Base-by-base conservation (phyloP, 257 asterid genomes). In the Oldenlandia corymbosa region DNA sequence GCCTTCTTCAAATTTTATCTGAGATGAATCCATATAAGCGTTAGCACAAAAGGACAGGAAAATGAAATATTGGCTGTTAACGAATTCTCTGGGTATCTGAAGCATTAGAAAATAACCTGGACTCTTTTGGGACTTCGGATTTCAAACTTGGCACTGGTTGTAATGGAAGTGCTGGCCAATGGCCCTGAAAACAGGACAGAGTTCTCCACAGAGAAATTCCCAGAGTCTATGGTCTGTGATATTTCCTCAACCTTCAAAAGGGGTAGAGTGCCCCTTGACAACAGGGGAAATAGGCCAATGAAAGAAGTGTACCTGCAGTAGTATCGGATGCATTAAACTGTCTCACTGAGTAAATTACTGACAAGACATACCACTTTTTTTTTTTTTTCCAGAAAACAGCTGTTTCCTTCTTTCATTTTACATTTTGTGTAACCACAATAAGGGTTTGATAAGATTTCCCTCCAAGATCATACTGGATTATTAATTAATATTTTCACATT, bases 101-200 rank as follows among this genome's bases (percentile, higher is more conserved):
- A 39, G 16, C 42, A 30, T 7, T 7, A 43, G 57, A 27, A 47
- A 63, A 42, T 63, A 26, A 90, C 99, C 95, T 92, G 97, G 72
- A 92, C 96, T 12, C 99, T 86, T 53, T 87, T 87, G 45, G 99
- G 99, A 73, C 97, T 92, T 66, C 91, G 80, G 75, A 92, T 88
- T 82, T 92, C 99, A 39, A 85, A 92, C 76, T 87, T 92, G 53
- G 99, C 95, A 27, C 75, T 92, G 73, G 95, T 85, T 6, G 80
- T 73, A 63, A 92, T 67, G 13, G 91, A 75, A 80, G 97, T 85
- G 68, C 94, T 75, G 34, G 96, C 83, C 51, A 83, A 76, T 28
- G 97, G 97, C 14, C 95, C 94, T 12, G 95, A 60, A 72, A 92
- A 92, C 65, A 72, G 68, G 27, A 89, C 87, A 0, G 89, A 80